These are phyloP conservation scores for Acacia confusa DNA, from an alignment of 306 rosid species.

Conservation along the genomic window DNA sequence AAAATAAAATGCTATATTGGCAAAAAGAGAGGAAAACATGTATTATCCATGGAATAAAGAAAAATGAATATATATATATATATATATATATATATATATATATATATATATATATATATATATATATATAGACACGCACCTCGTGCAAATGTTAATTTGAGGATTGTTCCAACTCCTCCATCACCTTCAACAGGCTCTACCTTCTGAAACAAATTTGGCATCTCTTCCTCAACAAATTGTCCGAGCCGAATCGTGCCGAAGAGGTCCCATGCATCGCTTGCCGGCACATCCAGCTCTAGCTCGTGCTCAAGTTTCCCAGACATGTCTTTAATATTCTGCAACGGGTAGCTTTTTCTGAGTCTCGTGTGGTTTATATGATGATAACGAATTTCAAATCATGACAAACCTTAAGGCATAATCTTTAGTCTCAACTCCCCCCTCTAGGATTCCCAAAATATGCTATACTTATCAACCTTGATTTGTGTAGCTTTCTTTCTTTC, in stretches of 20 bases:
- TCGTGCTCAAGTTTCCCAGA: conserved; percentile 14
- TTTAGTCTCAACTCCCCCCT: background rate
- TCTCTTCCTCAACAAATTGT: conserved; percentile 25
- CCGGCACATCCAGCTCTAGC: conserved; percentile 25
- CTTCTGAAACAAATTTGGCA: conserved; percentile 36
- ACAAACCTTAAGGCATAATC: background rate
- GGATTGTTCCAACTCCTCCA: conserved; percentile 31
- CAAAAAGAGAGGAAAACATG: no score
- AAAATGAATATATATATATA: no score
- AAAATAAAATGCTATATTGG: no score
- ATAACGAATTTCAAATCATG: no score
- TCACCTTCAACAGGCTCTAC: conserved; percentile 56
- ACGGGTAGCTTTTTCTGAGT: background rate
- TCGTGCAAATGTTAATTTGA: conserved; percentile 47
- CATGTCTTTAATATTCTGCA: conserved; percentile 15
- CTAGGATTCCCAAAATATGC: background rate
- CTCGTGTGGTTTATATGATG: background rate
- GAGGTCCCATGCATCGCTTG: conserved; percentile 40
- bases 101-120: no score
- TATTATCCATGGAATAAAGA: no score
- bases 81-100: no score
- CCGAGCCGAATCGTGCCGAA: conserved; percentile 16
- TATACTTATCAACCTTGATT: background rate
- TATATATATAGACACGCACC: no score
- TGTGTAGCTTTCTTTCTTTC: no score